Conservation (phyloP, 805 yeast species). For the Metschnikowia dekortorum region DNA sequence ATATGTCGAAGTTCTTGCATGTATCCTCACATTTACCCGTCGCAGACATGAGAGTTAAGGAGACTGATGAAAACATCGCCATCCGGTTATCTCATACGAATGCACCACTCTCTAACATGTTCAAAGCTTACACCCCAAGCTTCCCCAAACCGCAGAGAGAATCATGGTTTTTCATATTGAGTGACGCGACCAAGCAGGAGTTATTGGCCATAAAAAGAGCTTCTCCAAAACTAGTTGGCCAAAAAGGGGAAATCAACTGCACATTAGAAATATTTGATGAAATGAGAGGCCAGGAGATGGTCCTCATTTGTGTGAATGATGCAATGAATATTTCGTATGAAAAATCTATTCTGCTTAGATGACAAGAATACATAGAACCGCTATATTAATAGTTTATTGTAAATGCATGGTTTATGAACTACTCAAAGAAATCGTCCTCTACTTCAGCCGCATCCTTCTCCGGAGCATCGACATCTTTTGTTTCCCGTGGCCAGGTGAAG, state of each 20-base stretch:
- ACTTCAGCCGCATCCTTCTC: constrained; percentile 22
- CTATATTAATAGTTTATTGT: background rate
- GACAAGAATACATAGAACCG: background rate
- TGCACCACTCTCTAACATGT: constrained; percentile 48
- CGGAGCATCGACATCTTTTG: constrained; percentile 43
- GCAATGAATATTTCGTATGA: constrained; percentile 55
- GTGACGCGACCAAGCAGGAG: constrained; percentile 48
- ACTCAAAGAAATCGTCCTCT: constrained; percentile 28
- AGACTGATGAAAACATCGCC: constrained; percentile 32
- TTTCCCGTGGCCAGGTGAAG: constrained; percentile 14
- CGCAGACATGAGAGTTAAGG: constrained; percentile 42
- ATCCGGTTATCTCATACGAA: constrained; percentile 55
- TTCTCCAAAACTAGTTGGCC: constrained; percentile 47
- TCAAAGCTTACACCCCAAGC: constrained; percentile 67
- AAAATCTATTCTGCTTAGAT: constrained; percentile 7
- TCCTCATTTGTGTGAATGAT: constrained; percentile 57
- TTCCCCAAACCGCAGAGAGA: constrained; percentile 92
- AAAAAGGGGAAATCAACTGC: constrained; percentile 39
- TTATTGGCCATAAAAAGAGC: constrained; percentile 69
- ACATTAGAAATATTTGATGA: constrained; percentile 48
- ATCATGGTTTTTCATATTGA: constrained; percentile 78
- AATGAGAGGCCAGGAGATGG: constrained; percentile 41
- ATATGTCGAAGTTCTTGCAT: constrained; percentile 41
- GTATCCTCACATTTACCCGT: constrained; percentile 61
- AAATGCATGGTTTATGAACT: constrained; percentile 8